Evolutionary conservation across 2,329 filamentous ascomycete species (phyloP).

Genomic region (Penicillium sp.): DNA sequence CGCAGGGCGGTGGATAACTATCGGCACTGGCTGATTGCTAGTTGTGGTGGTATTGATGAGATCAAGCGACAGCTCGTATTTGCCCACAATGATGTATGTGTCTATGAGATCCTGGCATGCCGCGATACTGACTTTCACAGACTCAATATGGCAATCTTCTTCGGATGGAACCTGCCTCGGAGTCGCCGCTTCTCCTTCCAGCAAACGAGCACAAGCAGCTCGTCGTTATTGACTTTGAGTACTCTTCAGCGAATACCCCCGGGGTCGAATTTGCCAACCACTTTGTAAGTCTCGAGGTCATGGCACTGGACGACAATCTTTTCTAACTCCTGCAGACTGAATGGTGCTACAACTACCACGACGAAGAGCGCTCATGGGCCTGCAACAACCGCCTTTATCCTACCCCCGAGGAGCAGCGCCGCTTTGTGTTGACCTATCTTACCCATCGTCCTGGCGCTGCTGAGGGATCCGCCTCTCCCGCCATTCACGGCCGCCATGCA

Average conservation of each 20-base stretch:
- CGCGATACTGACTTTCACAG: conserved; percentile 45
- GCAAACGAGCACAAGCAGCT: conserved; percentile 94
- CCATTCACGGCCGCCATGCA: conserved; percentile 51
- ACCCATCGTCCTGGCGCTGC: conserved; percentile 62
- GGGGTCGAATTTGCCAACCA: conserved; percentile 96
- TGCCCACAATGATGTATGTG: conserved; percentile 89
- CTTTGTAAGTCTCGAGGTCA: conserved; percentile 56
- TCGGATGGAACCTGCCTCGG: conserved; percentile 62
- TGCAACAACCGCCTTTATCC: conserved; percentile 72
- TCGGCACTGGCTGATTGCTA: conserved; percentile 64
- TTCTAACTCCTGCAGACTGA: conserved; percentile 55
- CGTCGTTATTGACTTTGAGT: conserved; percentile 97
- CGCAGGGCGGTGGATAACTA: conserved; percentile 71
- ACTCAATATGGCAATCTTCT: conserved; percentile 99
- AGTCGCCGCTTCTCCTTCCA: conserved; percentile 81
- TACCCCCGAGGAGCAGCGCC: conserved; percentile 70
- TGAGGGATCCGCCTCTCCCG: conserved; percentile 24
- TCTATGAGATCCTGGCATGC: not conserved
- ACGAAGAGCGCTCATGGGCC: conserved; percentile 58
- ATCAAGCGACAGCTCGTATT: conserved; percentile 78
- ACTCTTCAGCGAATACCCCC: conserved; percentile 80
- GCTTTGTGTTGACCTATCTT: conserved; percentile 82
- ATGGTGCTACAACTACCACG: conserved; percentile 98
- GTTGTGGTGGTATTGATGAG: conserved; percentile 63
- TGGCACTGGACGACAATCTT: not conserved